These are phyloP conservation scores for Lanmaoa pseudosensibilis DNA, from an alignment of 768 basidiomycete species.

Conservation along the genomic window DNA sequence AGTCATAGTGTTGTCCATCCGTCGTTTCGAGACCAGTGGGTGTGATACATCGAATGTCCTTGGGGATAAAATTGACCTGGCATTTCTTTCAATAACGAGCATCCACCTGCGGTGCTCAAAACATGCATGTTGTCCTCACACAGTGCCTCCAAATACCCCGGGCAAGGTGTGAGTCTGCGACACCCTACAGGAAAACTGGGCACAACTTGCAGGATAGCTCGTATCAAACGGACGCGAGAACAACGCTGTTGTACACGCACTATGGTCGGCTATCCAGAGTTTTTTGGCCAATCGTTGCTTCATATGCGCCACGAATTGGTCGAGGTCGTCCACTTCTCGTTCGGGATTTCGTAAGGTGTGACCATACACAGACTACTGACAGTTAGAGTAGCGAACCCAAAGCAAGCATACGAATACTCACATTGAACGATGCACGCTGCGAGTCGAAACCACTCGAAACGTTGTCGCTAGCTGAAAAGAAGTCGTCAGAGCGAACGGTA, in stretches of 20 bases:
- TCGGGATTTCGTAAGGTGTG: conserved; percentile 42
- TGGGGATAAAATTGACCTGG: conserved; percentile 48
- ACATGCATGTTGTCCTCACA: conserved; percentile 52
- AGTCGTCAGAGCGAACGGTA: no score
- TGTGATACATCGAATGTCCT: conserved; percentile 49
- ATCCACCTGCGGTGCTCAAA: neutral
- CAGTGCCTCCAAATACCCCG: conserved; percentile 66
- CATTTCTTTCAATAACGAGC: neutral
- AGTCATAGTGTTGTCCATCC: conserved; percentile 53
- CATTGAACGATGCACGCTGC: no score
- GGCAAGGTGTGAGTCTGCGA: conserved; percentile 65
- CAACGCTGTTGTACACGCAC: neutral
- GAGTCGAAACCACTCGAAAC: no score
- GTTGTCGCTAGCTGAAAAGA: no score
- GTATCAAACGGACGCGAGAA: neutral
- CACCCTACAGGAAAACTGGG: conserved; percentile 60
- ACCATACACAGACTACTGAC: conserved; percentile 32
- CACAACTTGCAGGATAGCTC: conserved; percentile 34
- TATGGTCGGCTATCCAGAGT: conserved; percentile 58
- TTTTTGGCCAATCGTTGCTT: conserved; percentile 50
- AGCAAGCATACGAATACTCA: neutral
- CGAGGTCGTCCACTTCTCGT: conserved; percentile 31
- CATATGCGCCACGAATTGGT: conserved; percentile 47
- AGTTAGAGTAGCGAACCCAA: neutral
- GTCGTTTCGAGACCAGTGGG: conserved; percentile 54